These are phyloP conservation scores for Podila clonocystis DNA, from an alignment of 192 early-diverging fungal genomes.

Conservation along the genomic window DNA sequence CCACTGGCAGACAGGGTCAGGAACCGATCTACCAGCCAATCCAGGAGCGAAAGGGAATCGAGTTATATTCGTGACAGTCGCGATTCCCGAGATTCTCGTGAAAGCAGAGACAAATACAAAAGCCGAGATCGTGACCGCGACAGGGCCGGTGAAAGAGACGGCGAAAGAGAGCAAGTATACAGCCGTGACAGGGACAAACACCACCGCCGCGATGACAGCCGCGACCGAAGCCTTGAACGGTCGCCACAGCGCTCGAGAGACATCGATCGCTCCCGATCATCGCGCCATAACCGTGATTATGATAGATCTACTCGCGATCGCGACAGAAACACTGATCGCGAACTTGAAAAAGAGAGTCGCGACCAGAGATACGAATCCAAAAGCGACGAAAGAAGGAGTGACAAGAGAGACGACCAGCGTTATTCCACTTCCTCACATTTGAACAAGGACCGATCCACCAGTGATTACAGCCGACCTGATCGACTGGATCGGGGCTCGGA, in stretches of 20 bases:
- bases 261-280: slow-evolving; percentile 4
- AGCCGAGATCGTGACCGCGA: slow-evolving; percentile 10
- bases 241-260: background rate
- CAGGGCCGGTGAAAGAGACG: background rate
- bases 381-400: slow-evolving; percentile 12
- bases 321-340: slow-evolving; percentile 8
- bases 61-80: background rate
- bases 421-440: slow-evolving; percentile 5
- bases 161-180: background rate
- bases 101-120: slow-evolving; percentile 2
- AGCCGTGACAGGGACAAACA: background rate
- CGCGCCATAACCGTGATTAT: slow-evolving; percentile 20
- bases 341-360: slow-evolving; percentile 6
- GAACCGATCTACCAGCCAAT: slow-evolving; percentile 28
- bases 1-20: slow-evolving; percentile 35
- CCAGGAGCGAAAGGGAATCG: slow-evolving; percentile 17
- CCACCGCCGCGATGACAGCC: background rate
- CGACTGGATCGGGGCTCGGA: background rate
- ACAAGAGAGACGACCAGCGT: slow-evolving; percentile 8
- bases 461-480: background rate
- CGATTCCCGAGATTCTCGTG: background rate
- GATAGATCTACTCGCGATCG: background rate
- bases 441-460: slow-evolving; percentile 6
- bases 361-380: slow-evolving; percentile 10
- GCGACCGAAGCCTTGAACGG: background rate